These are phyloP conservation scores for Rhododendron griersonianum DNA, from an alignment of 148 eudicot species.

Conservation along the genomic window DNA sequence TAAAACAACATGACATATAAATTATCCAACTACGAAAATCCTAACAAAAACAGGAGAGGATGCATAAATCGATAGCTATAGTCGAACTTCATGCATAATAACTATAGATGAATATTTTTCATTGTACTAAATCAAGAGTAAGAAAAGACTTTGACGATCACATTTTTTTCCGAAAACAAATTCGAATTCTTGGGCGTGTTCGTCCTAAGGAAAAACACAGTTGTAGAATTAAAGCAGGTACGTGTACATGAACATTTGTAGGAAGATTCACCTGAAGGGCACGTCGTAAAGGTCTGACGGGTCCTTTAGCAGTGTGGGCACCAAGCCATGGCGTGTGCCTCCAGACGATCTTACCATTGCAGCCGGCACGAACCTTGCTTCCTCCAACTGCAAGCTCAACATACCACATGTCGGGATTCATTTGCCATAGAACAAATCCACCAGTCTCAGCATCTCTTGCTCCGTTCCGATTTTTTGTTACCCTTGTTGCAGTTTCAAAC, in stretches of 20 bases:
- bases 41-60: neutral
- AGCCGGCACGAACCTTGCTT: conserved; percentile 56
- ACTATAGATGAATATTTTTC: neutral
- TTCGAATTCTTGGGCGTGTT: neutral
- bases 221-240: neutral
- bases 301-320: conserved; percentile 55
- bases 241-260: neutral
- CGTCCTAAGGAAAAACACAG: neutral
- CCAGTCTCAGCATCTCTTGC: conserved; percentile 48
- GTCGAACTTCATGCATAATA: neutral
- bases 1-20: neutral
- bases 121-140: neutral
- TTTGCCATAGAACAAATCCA: conserved; percentile 60
- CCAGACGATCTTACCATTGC: conserved; percentile 59
- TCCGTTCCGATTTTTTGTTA: conserved; percentile 28
- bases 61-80: neutral
- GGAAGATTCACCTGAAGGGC: conserved; percentile 46
- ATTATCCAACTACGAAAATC: neutral
- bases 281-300: conserved; percentile 49
- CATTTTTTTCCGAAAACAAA: neutral
- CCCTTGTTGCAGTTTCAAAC: conserved; percentile 42
- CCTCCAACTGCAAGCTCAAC: conserved; percentile 56
- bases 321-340: conserved; percentile 67
- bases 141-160: neutral
- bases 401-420: conserved; percentile 64